These are phyloP conservation scores for Salix exigua DNA, from an alignment of 345 rosid genomes.

Conservation along the genomic window DNA sequence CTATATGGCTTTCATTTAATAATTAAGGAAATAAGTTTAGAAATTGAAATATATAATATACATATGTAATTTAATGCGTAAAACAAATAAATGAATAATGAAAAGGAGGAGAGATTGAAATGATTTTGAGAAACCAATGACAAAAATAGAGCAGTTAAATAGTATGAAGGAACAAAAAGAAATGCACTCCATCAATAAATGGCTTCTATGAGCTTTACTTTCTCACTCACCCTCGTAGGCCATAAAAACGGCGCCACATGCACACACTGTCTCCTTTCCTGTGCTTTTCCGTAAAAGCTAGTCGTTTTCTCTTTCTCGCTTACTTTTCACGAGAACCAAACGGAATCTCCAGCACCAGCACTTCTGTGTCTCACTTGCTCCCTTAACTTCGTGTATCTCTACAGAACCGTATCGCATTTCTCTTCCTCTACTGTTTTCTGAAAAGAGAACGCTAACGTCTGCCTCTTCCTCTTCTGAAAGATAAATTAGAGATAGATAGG, in stretches of 20 bases:
- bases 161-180: too few relatives aligned
- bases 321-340: neutral
- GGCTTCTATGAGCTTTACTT: too few relatives aligned
- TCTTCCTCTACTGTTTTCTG: neutral
- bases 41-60: too few relatives aligned
- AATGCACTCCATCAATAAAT: too few relatives aligned
- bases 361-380: neutral
- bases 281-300: neutral
- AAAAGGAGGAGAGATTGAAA: too few relatives aligned
- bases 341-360: neutral
- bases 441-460: neutral
- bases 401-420: neutral
- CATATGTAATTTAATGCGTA: too few relatives aligned
- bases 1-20: too few relatives aligned
- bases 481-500: neutral
- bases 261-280: neutral
- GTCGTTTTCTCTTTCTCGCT: neutral
- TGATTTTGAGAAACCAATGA: too few relatives aligned
- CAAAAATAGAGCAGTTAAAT: too few relatives aligned
- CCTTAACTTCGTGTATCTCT: neutral
- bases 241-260: neutral
- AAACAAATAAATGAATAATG: too few relatives aligned
- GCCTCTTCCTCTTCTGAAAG: neutral
- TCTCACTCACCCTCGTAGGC: fast-evolving
- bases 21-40: too few relatives aligned